Percentiles rank a stretch among this genome's conserved stretches.
phyloP scores from a whole-genome alignment of 2,329 filamentous ascomycete species.

The Curvularia spicifera region DNA sequence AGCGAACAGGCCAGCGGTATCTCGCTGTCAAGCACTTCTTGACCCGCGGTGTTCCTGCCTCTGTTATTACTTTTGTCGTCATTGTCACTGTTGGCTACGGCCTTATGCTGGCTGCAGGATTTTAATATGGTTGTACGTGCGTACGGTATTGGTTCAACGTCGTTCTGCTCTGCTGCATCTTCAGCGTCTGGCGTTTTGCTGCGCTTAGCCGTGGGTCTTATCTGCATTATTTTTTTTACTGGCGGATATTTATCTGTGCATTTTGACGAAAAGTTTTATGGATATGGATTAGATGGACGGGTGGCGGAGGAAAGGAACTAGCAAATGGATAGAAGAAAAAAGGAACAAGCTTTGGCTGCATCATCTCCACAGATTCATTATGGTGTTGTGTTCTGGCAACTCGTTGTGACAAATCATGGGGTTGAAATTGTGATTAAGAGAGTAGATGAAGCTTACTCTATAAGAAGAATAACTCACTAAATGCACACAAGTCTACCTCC shows the following conservation, averaged over 20 bases:
- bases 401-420: no score
- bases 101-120: slow-evolving; percentile 77
- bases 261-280: background rate
- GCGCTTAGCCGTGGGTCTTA: background rate
- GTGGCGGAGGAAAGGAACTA: background rate
- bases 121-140: slow-evolving; percentile 53
- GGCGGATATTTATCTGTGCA: background rate
- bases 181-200: background rate
- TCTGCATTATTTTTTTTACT: background rate
- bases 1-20: slow-evolving; percentile 87
- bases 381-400: no score
- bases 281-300: background rate
- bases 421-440: no score
- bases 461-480: no score
- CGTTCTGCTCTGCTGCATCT: background rate
- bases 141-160: no score
- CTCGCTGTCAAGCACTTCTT: slow-evolving; percentile 93
- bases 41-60: slow-evolving; percentile 87
- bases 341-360: background rate
- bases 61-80: slow-evolving; percentile 78
- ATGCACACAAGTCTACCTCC: no score
- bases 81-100: slow-evolving; percentile 90
- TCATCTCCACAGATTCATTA: no score
- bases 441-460: no score
- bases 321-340: background rate